Evolutionary conservation across 257 asterid species (phyloP).

Genomic region (Penstemon davidsonii): DNA sequence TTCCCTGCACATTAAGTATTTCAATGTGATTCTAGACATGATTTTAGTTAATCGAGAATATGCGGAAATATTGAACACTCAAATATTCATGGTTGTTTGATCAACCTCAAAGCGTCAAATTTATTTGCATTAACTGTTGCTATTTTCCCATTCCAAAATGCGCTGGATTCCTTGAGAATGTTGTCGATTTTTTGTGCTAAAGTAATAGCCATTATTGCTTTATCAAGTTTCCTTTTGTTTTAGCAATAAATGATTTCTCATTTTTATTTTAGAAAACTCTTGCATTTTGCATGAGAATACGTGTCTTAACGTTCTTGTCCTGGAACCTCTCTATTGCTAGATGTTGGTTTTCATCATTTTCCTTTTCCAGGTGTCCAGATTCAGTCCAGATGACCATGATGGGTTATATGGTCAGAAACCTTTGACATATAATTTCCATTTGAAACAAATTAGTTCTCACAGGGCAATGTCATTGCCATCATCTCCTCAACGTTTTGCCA

Average conservation of each 20-base stretch:
- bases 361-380: constrained; percentile 60
- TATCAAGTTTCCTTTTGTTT: constrained; percentile 13
- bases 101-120: background rate
- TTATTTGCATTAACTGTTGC: background rate
- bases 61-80: constrained; percentile 11
- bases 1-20: constrained; percentile 13
- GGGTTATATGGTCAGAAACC: constrained; percentile 47
- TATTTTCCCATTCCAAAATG: constrained; percentile 6
- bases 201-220: constrained; percentile 17
- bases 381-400: constrained; percentile 57
- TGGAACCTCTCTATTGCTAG: constrained; percentile 19
- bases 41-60: constrained; percentile 10
- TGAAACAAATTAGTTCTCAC: constrained; percentile 52
- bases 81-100: background rate
- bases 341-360: constrained; percentile 18
- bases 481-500: constrained; percentile 63
- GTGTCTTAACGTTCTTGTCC: constrained; percentile 25
- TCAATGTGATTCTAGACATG: background rate
- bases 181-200: background rate
- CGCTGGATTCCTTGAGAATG: constrained; percentile 2
- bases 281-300: constrained; percentile 32
- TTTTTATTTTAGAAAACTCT: constrained; percentile 12
- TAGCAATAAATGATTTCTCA: constrained; percentile 5
- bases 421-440: constrained; percentile 40
- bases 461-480: constrained; percentile 86